Evolutionary conservation across 371 early-diverging fungal species (phyloP).

Genomic region (Mortierella sp.): DNA sequence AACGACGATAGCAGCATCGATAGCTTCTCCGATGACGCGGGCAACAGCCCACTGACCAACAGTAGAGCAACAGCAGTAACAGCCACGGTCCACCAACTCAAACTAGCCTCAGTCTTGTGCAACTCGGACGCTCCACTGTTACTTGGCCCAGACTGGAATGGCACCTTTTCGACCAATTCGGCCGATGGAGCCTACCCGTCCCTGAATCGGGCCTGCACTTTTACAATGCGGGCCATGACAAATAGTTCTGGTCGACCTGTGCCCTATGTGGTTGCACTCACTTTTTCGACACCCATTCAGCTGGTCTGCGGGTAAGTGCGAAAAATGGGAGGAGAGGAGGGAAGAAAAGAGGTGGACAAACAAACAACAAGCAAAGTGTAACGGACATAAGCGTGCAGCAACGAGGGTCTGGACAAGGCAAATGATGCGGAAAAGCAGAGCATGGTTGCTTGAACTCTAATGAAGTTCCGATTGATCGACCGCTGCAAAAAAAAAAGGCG

Average conservation of each 20-base stretch:
- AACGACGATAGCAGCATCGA: not conserved
- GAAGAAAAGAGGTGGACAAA: not conserved
- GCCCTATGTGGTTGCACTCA: conserved; percentile 43
- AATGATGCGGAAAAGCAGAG: not conserved
- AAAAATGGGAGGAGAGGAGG: not conserved
- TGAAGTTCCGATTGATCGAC: not conserved
- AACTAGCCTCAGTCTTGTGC: conserved; percentile 30
- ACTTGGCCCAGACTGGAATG: conserved; percentile 44
- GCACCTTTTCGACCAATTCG: conserved; percentile 48
- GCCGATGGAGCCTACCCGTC: conserved; percentile 40
- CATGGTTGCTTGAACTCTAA: conserved; percentile 2
- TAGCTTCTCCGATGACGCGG: not conserved
- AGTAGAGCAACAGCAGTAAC: not conserved
- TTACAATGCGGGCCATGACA: conserved; percentile 32
- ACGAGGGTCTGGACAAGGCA: not conserved
- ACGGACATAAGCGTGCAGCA: not conserved
- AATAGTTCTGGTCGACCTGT: not conserved
- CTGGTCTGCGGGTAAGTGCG: conserved; percentile 52
- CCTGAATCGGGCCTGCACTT: conserved; percentile 28
- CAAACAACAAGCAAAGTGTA: not conserved
- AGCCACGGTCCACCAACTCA: not conserved
- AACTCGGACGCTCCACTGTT: conserved; percentile 19
- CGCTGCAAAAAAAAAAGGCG: too few relatives aligned
- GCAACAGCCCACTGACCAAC: conserved; percentile 6
- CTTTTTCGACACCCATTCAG: conserved; percentile 39